Evolutionary conservation across 148 eudicot species (phyloP).

Genomic region (Fagopyrum esculentum): DNA sequence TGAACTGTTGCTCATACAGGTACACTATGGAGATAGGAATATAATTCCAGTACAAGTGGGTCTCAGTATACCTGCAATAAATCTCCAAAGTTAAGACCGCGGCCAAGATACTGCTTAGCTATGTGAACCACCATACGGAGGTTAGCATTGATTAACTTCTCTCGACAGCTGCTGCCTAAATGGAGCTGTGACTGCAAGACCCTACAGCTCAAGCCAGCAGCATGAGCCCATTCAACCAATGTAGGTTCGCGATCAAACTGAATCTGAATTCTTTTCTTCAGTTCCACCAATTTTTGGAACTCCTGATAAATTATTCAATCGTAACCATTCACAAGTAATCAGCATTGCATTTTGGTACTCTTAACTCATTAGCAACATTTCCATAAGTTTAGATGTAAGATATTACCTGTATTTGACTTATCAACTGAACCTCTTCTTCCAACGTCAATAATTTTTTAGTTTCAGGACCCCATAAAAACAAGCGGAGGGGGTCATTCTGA

Average conservation of each 20-base stretch:
- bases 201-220: slow-evolving; percentile 53
- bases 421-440: slow-evolving; percentile 59
- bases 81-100: slow-evolving; percentile 78
- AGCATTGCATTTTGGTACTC: not conserved
- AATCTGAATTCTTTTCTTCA: slow-evolving; percentile 51
- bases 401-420: slow-evolving; percentile 61
- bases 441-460: slow-evolving; percentile 64
- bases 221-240: slow-evolving; percentile 79
- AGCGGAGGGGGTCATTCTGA: slow-evolving; percentile 63
- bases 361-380: not conserved
- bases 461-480: slow-evolving; percentile 62
- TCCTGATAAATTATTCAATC: slow-evolving; percentile 35
- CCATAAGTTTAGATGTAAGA: not conserved
- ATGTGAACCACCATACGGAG: slow-evolving; percentile 90
- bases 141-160: slow-evolving; percentile 70
- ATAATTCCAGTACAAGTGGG: not conserved
- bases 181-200: slow-evolving; percentile 48
- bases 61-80: slow-evolving; percentile 63
- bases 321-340: not conserved
- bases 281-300: slow-evolving; percentile 48
- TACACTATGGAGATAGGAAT: not conserved
- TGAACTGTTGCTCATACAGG: not conserved
- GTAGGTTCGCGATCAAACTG: slow-evolving; percentile 86
- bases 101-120: slow-evolving; percentile 80
- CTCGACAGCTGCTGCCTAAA: slow-evolving; percentile 52